phyloP scores from a whole-genome alignment of 441 rosid genomes.

The Euphorbia neoarborescens region DNA sequence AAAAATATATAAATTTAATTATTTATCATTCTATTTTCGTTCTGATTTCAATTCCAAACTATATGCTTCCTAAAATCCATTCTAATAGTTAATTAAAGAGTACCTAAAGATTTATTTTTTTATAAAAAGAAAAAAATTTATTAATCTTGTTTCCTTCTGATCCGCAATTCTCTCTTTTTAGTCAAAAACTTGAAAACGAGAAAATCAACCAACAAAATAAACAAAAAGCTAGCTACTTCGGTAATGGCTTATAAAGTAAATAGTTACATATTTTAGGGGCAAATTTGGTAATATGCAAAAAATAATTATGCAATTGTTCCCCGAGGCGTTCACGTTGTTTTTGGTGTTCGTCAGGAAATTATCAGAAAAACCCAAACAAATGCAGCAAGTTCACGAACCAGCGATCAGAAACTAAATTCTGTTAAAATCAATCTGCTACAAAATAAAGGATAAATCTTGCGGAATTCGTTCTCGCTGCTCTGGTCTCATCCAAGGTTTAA shows the following conservation, averaged over 20 bases:
- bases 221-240: not conserved
- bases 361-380: slow-evolving; percentile 5
- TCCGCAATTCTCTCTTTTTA: not conserved
- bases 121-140: too few relatives aligned
- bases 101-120: too few relatives aligned
- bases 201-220: not conserved
- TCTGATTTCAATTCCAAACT: too few relatives aligned
- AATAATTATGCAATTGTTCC: not conserved
- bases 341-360: too few relatives aligned
- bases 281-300: slow-evolving; percentile 7
- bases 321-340: slow-evolving; percentile 34
- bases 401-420: not conserved
- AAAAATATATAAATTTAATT: too few relatives aligned
- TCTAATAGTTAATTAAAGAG: too few relatives aligned
- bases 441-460: slow-evolving; percentile 25
- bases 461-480: slow-evolving; percentile 4
- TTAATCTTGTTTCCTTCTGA: not conserved
- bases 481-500: slow-evolving; percentile 17
- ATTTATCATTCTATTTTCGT: too few relatives aligned
- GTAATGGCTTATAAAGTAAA: not conserved
- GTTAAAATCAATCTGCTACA: slow-evolving; percentile 10
- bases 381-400: not conserved
- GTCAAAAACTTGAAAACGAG: not conserved
- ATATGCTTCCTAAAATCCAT: too few relatives aligned
- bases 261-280: not conserved